Conservation (phyloP, 192 early-diverging fungal species). For the Umbelopsis vinacea region DNA sequence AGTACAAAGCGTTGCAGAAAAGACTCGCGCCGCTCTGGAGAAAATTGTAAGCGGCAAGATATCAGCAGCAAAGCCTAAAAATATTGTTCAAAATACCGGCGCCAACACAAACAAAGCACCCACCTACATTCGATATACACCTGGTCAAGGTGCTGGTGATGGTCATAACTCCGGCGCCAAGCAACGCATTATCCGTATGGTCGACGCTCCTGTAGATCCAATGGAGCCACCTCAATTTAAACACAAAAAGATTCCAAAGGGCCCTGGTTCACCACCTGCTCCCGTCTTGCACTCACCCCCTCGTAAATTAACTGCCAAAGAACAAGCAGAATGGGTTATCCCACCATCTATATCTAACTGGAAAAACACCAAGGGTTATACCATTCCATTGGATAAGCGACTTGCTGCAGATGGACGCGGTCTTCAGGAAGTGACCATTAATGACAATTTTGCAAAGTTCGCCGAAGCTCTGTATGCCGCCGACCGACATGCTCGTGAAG, state of each 20-base stretch:
- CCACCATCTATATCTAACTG: slow-evolving; percentile 99
- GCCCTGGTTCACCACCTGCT: slow-evolving; percentile 90
- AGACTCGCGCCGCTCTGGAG: slow-evolving; percentile 88
- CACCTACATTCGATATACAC: slow-evolving; percentile 90
- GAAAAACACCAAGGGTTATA: slow-evolving; percentile 99
- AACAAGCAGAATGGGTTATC: slow-evolving; percentile 96
- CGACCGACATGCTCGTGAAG: slow-evolving; percentile 91
- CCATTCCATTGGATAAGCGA: slow-evolving; percentile 98
- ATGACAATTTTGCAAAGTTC: slow-evolving; percentile 96
- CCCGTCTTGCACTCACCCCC: slow-evolving; percentile 98
- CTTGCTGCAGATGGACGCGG: slow-evolving; percentile 97
- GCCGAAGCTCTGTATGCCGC: slow-evolving; percentile 93
- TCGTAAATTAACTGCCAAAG: slow-evolving; percentile 93
- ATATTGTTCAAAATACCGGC: slow-evolving; percentile 36
- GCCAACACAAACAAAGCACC: slow-evolving; percentile 66
- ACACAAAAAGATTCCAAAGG: slow-evolving; percentile 87
- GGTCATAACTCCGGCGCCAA: slow-evolving; percentile 73
- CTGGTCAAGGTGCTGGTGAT: slow-evolving; percentile 66
- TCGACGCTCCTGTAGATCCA: slow-evolving; percentile 94
- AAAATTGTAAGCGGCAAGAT: slow-evolving; percentile 83
- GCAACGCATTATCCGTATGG: slow-evolving; percentile 93
- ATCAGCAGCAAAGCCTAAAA: slow-evolving; percentile 64
- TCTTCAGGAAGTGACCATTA: slow-evolving; percentile 85
- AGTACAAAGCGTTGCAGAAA: slow-evolving; percentile 82
- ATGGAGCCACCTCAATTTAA: slow-evolving; percentile 95